A percentile compares a stretch with the other conserved stretches of the same genome.
Conservation (phyloP, 441 rosid genomes). For the Hura crepitans region DNA sequence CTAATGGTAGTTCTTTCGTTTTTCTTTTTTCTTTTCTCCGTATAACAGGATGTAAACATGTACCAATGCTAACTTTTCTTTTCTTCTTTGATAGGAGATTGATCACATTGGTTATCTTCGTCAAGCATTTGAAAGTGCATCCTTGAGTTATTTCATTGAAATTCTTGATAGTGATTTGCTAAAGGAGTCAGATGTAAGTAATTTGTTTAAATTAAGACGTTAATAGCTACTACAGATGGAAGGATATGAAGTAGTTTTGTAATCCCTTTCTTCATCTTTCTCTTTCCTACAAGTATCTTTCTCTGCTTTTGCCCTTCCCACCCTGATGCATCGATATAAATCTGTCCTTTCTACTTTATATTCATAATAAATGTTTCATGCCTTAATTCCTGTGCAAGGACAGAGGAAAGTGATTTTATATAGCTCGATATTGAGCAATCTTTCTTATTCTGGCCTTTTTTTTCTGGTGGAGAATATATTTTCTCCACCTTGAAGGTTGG, state of each 20-base stretch:
- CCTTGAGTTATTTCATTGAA: conserved; percentile 66
- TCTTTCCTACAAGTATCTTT: neutral
- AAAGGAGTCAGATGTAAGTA: conserved; percentile 75
- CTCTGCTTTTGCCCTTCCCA: neutral
- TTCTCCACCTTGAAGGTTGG: neutral
- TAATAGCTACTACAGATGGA: neutral
- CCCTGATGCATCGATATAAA: neutral
- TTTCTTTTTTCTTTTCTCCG: neutral
- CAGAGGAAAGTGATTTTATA: neutral
- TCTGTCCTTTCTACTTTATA: conserved; percentile 4
- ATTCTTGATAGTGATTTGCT: conserved; percentile 69
- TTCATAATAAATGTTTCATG: neutral
- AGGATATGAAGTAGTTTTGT: conserved; percentile 7
- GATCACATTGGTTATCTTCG: conserved; percentile 82
- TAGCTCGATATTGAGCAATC: neutral
- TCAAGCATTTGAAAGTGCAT: conserved; percentile 86
- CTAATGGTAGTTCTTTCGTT: conserved; percentile 44
- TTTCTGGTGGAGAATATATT: neutral
- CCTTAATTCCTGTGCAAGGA: neutral
- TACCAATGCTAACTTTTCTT: conserved; percentile 21
- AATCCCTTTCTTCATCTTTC: neutral
- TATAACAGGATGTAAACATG: conserved; percentile 14
- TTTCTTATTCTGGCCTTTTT: neutral
- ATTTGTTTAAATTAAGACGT: neutral
- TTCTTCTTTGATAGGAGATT: conserved; percentile 56